Evolutionary conservation across 2,329 filamentous ascomycete genomes (phyloP).

Genomic region (Arachnomyces sp.): DNA sequence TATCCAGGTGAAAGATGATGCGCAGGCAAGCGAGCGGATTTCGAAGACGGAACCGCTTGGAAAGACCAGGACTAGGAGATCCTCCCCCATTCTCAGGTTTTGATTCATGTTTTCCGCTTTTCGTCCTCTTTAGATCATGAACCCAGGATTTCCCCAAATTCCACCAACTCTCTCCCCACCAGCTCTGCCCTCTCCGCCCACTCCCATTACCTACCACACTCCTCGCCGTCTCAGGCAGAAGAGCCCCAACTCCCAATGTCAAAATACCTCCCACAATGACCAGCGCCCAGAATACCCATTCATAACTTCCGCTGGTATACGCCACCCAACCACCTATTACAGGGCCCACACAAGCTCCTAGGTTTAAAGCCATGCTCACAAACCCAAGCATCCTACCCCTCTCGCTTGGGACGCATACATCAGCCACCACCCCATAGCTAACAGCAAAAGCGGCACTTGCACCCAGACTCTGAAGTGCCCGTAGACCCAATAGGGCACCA

Average conservation of each 20-base stretch:
- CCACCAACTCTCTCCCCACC: background rate
- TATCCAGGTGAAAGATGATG: background rate
- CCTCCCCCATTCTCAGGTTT: background rate
- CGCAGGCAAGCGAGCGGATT: conserved; percentile 1
- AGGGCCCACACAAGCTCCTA: conserved; percentile 14
- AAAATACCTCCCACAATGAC: conserved; percentile 13
- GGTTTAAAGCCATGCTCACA: conserved; percentile 10
- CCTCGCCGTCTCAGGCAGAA: background rate
- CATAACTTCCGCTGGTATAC: conserved; percentile 10
- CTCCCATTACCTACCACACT: conserved; percentile 1
- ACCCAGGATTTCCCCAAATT: too few relatives aligned
- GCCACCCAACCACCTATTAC: conserved; percentile 17
- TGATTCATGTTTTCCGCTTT: too few relatives aligned
- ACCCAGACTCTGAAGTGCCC: conserved; percentile 16
- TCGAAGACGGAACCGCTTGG: background rate
- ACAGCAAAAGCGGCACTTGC: conserved; percentile 13
- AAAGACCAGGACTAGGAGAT: too few relatives aligned
- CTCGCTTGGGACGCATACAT: conserved; percentile 12
- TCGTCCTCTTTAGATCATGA: background rate
- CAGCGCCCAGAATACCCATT: conserved; percentile 20
- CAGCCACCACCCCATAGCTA: conserved; percentile 15
- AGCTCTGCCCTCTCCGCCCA: background rate
- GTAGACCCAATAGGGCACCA: conserved; percentile 9
- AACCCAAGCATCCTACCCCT: conserved; percentile 15
- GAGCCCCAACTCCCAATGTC: background rate